Conservation (phyloP, 352 stramenopile genomes). For the Vaucheria bursata region DNA sequence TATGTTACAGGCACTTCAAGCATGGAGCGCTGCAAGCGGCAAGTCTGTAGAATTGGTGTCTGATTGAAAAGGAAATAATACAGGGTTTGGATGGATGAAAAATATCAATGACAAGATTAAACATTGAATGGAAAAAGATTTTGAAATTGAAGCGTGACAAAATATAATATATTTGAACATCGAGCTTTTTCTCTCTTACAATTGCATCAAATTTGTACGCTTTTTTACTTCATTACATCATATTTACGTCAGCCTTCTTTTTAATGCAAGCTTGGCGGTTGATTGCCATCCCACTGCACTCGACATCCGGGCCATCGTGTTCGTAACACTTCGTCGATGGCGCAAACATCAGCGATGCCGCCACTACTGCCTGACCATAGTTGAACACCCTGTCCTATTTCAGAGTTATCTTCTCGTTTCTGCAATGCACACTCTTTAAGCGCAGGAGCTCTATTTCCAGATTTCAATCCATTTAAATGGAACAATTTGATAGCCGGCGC, state of each 20-base stretch:
- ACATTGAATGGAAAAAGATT: no score
- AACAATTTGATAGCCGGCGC: not conserved
- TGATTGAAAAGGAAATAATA: no score
- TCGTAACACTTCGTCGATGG: not conserved
- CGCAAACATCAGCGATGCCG: not conserved
- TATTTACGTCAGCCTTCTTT: not conserved
- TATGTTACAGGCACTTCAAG: slow-evolving; percentile 41
- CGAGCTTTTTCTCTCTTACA: not conserved
- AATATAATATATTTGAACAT: no score
- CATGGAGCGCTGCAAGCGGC: slow-evolving; percentile 36
- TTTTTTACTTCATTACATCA: no score
- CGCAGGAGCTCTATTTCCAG: not conserved
- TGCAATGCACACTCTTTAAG: not conserved
- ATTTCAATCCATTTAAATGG: not conserved
- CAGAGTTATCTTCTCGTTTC: not conserved
- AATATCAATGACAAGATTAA: no score
- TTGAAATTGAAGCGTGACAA: no score
- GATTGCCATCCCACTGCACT: not conserved
- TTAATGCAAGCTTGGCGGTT: not conserved
- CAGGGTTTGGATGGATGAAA: no score
- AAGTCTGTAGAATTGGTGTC: slow-evolving; percentile 32
- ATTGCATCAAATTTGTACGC: not conserved
- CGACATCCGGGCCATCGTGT: not conserved
- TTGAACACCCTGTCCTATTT: not conserved
- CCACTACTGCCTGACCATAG: not conserved